A percentile compares a stretch with the other conserved stretches of the same genome.
Conservation (phyloP, 1,284 basidiomycete species). For the Baeospora myosura region DNA sequence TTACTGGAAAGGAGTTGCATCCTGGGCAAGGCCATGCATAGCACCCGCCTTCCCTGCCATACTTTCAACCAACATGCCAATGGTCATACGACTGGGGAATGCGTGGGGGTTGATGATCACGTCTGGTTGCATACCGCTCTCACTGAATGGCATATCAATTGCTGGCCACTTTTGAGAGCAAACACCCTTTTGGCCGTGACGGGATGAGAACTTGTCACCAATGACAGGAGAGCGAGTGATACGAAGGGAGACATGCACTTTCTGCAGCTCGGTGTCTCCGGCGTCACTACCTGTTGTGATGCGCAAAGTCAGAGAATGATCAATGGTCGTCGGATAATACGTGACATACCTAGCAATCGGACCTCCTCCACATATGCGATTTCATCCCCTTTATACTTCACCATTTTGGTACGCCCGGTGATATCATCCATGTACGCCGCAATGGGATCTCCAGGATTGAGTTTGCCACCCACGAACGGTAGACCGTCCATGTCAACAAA, state of each 20-base stretch:
- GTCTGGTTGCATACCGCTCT: constrained; percentile 98
- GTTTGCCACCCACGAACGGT: constrained; percentile 67
- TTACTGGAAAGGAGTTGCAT: constrained; percentile 95
- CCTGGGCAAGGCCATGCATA: constrained; percentile 96
- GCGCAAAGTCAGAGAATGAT: constrained; percentile 2
- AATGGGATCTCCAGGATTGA: constrained; percentile 74
- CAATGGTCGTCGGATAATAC: constrained; percentile 3
- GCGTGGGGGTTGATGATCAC: constrained; percentile 99
- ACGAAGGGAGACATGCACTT: constrained; percentile 89
- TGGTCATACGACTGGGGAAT: constrained; percentile 99
- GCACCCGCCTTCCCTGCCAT: constrained; percentile 98
- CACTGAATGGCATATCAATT: constrained; percentile 97
- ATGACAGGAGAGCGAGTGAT: constrained; percentile 96
- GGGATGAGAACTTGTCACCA: constrained; percentile 98
- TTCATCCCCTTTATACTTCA: constrained; percentile 98
- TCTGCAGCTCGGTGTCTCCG: constrained; percentile 85
- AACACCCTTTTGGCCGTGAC: constrained; percentile 99
- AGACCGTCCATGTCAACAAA: constrained; percentile 83
- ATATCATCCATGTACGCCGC: constrained; percentile 88
- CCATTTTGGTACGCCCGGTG: constrained; percentile 75
- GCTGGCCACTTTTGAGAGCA: constrained; percentile 99
- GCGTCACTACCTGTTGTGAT: constrained; percentile 64
- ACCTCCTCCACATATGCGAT: constrained; percentile 88
- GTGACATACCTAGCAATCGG: constrained; percentile 52
- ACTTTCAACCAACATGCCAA: constrained; percentile 99